These are phyloP conservation scores for Populus hybrid DNA, from an alignment of 441 rosid species.

Conservation along the genomic window DNA sequence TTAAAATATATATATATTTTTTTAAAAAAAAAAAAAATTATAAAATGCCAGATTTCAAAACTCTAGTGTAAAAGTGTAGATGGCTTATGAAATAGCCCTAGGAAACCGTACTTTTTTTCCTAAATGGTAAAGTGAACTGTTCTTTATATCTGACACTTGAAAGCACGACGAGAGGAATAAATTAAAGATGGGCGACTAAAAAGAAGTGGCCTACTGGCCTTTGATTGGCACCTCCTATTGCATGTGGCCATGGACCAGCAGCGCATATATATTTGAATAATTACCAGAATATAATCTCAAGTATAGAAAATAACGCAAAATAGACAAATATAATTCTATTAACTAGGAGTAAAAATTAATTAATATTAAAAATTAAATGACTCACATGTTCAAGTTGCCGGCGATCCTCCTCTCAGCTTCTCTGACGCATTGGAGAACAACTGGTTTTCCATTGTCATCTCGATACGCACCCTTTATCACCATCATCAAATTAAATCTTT, in stretches of 20 bases:
- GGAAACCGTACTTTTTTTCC: background rate
- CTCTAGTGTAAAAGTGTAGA: too few species aligned
- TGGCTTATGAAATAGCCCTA: too few species aligned
- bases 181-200: background rate
- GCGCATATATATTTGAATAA: background rate
- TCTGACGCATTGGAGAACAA: conserved; percentile 81
- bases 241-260: background rate
- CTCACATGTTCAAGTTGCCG: conserved; percentile 71
- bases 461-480: conserved; percentile 85
- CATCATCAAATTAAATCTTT: background rate
- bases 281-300: background rate
- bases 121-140: background rate
- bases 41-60: too few species aligned
- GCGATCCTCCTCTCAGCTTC: conserved; percentile 89
- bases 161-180: background rate
- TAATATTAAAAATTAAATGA: background rate
- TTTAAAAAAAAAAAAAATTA: too few species aligned
- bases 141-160: background rate
- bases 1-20: too few species aligned
- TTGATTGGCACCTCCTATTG: background rate
- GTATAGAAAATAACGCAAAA: background rate
- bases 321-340: background rate
- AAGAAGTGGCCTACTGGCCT: background rate
- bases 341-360: background rate
- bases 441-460: conserved; percentile 95